Evolutionary conservation across 495 filamentous ascomycete species (phyloP), one percentile per base, ranked within the genome.

Genomic region (Xylaria flabelliformis): DNA sequence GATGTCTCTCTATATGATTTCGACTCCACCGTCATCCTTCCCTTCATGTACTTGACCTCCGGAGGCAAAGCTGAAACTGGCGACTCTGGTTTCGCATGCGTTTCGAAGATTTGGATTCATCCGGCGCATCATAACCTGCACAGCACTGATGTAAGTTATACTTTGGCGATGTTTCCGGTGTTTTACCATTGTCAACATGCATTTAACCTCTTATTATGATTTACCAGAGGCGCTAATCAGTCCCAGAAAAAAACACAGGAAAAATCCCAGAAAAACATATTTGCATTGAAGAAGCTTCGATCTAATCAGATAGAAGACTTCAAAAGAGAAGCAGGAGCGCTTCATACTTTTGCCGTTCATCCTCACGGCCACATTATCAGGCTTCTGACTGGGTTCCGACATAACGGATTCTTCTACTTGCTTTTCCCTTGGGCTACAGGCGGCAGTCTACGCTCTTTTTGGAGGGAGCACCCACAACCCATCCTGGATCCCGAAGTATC

Each of bases 401-500:
- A 61, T 39, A 32, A 6, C 19, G 58, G 34, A 0, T 61, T 17
- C n/a, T 61, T 61, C 34, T 61, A 61, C n/a, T 39, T 61, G 7
- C 58, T 61, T 61, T 61, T 61, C 58, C 58, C 58, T 6, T 61
- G 58, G 58, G 58, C 58, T 36, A 9, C 9, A 7, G 58, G 58
- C 7, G 58, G 58, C 2, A 61, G 32, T 21, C 58, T 61, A 5
- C 58, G 32, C 13, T 39, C 32, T 3, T 61, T 61, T 39, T 61
- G 58, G 58, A 61, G 58, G 34, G 34, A 2, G 32, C 58, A 61
- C 2, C 58, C 58, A 12, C 58, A 39, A 39, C 58, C 32, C 6
- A 4, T 2, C 9, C 2, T 39, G 15, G 4, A 39, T 13, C 3
- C 32, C 1, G 32, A 61, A 21, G n/a, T 34, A 0, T 34, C 3